Conservation (phyloP, 2,329 filamentous ascomycete species). For the Tolypocladium endophyticum region DNA sequence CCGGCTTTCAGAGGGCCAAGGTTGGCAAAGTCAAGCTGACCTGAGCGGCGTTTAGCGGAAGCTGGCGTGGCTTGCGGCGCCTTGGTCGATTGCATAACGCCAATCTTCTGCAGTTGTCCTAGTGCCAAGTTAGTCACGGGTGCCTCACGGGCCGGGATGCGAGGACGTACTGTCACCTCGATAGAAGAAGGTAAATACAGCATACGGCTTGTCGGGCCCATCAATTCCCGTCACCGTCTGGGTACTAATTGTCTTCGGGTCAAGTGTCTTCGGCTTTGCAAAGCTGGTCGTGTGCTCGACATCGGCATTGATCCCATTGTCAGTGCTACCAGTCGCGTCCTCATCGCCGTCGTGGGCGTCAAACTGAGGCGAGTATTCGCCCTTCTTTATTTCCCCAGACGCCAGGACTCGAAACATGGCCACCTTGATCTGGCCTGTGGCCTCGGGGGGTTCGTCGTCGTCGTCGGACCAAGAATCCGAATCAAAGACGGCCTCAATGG, state of each 20-base stretch:
- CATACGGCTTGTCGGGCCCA: slow-evolving; percentile 90
- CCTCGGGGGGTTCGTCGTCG: slow-evolving; percentile 85
- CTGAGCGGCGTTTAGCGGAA: slow-evolving; percentile 66
- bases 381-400: slow-evolving; percentile 93
- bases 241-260: slow-evolving; percentile 95
- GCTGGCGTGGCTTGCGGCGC: slow-evolving; percentile 48
- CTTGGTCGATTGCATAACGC: slow-evolving; percentile 65
- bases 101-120: slow-evolving; percentile 97
- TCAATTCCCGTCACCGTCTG: slow-evolving; percentile 99
- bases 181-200: slow-evolving; percentile 96
- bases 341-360: slow-evolving; percentile 95
- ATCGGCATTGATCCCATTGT: slow-evolving; percentile 60
- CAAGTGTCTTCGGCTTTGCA: slow-evolving; percentile 88
- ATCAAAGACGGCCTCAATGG: slow-evolving; percentile 57
- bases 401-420: slow-evolving; percentile 91
- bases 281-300: slow-evolving; percentile 97
- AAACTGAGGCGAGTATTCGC: slow-evolving; percentile 96
- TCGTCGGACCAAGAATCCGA: slow-evolving; percentile 69
- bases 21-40: slow-evolving; percentile 74
- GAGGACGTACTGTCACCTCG: slow-evolving; percentile 75
- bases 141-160: not conserved
- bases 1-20: slow-evolving; percentile 74
- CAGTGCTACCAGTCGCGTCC: slow-evolving; percentile 42
- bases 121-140: slow-evolving; percentile 2
- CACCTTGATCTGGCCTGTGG: slow-evolving; percentile 95